Base-by-base conservation (phyloP, 2,329 filamentous ascomycete genomes). In the Tolypocladium nubicola region DNA sequence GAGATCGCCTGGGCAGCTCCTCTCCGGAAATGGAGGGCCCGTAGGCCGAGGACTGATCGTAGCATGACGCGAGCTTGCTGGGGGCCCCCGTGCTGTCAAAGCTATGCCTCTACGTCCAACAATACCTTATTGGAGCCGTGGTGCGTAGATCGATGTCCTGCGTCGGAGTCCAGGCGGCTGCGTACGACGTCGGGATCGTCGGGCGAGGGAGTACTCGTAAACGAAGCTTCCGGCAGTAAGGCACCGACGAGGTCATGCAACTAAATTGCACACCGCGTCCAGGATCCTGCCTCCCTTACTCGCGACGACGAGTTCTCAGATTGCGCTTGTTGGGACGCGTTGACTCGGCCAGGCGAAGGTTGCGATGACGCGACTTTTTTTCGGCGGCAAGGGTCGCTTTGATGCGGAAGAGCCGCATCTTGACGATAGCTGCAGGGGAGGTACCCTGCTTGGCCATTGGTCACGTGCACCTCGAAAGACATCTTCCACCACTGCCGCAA, bases 31-130 rank as follows among this genome's bases (percentile, higher is more conserved):
- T 64, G 64, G 47, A 61, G 60, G 35, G 60, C 60, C 30, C 63
- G 59, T 26, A 65, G 60, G 47, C 65, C 63, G 41, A 68, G 52
- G 53, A 64, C 57, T 53, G 66, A 62, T 60, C 65, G 64, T 47
- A 69, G 61, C 67, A 70, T 70, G 55, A 4, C 56, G 33, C 23
- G 1, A 23, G 13, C 10, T 50, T 35, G 40, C 45, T 2, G 37
- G 2, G 13, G 47, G 16, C 7, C 26, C 40, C n/a, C 8, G 38
- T 21, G 13, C n/a, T 19, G 9, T 50, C 26, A n/a, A 35, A 14
- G 1, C 19, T 35, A 35, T 35, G 33, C 47, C 30, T 50, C 9
- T 19, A 11, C 30, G 30, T 35, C 26, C 30, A 33, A 3, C 9
- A 21, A 9, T 9, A 4, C 30, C 19, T n/a, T 19, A 19, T 16